A percentile compares a stretch with the other conserved stretches of the same genome.
Conservation (phyloP, 2,329 filamentous ascomycete species). For the Ceratocystis colombiana region DNA sequence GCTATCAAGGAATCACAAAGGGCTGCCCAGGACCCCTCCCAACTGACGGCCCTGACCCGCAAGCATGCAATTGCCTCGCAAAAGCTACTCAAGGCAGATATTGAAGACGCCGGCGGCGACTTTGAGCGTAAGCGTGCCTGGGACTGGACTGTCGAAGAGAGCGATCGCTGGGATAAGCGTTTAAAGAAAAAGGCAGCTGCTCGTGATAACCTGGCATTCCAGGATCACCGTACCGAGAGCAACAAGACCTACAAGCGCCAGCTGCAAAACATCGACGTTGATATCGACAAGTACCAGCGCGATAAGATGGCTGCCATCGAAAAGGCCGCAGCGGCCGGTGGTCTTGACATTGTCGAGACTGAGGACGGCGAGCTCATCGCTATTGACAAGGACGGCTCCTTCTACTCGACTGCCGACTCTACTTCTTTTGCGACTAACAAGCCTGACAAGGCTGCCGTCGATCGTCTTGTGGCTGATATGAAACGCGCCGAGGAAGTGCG, state of each 20-base stretch:
- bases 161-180: slow-evolving; percentile 85
- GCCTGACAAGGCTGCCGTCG: slow-evolving; percentile 76
- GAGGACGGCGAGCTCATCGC: slow-evolving; percentile 89
- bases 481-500: slow-evolving; percentile 78
- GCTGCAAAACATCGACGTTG: slow-evolving; percentile 60
- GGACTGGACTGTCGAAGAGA: slow-evolving; percentile 97
- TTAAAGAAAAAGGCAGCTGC: slow-evolving; percentile 74
- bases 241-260: slow-evolving; percentile 92
- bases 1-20: slow-evolving; percentile 75
- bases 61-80: slow-evolving; percentile 81
- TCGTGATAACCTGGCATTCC: slow-evolving; percentile 78
- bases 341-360: slow-evolving; percentile 90
- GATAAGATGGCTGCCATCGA: slow-evolving; percentile 80
- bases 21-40: slow-evolving; percentile 62
- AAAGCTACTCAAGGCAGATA: slow-evolving; percentile 86
- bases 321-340: slow-evolving; percentile 70
- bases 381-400: slow-evolving; percentile 79
- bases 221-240: slow-evolving; percentile 78
- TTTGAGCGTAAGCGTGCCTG: slow-evolving; percentile 97
- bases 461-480: slow-evolving; percentile 76
- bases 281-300: slow-evolving; percentile 75
- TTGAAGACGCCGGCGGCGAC: slow-evolving; percentile 74
- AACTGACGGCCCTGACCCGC: slow-evolving; percentile 69
- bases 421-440: slow-evolving; percentile 74
- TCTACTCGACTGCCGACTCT: slow-evolving; percentile 81